phyloP scores from a whole-genome alignment of 306 rosid species.

The Echinosophora koreensis region DNA sequence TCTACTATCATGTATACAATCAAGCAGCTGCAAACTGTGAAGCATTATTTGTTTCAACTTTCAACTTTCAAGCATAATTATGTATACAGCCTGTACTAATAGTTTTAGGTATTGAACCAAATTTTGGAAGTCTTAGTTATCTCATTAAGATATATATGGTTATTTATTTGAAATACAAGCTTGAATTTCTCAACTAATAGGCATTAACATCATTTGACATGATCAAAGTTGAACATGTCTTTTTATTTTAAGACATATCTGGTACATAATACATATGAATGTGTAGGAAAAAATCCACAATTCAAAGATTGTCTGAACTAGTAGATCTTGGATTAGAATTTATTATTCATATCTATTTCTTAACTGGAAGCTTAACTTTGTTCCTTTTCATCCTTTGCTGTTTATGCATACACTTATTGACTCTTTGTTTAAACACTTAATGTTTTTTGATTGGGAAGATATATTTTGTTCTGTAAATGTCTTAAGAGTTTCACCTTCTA shows the following conservation, averaged over 20 bases:
- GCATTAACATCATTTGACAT: conserved; percentile 21
- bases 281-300: conserved; percentile 24
- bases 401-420: conserved; percentile 24
- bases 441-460: conserved; percentile 30
- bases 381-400: conserved; percentile 24
- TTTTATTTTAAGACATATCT: conserved; percentile 15
- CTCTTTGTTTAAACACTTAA: conserved; percentile 19
- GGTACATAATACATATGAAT: background rate
- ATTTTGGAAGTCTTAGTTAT: conserved; percentile 16
- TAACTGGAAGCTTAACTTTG: conserved; percentile 12
- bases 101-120: conserved; percentile 17
- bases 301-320: conserved; percentile 20
- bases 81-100: conserved; percentile 6
- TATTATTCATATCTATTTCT: background rate
- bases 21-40: conserved; percentile 21
- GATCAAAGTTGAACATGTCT: background rate
- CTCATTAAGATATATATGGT: conserved; percentile 12
- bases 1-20: conserved; percentile 29
- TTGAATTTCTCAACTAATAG: conserved; percentile 25
- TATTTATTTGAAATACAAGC: conserved; percentile 13
- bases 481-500: conserved; percentile 33
- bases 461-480: conserved; percentile 31
- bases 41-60: conserved; percentile 25
- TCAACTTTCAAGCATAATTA: background rate
- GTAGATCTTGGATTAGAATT: conserved; percentile 6